Percentiles rank a stretch among this genome's conserved stretches.
Evolutionary conservation across 345 rosid species (phyloP).

Genomic region (Passiflora organensis): DNA sequence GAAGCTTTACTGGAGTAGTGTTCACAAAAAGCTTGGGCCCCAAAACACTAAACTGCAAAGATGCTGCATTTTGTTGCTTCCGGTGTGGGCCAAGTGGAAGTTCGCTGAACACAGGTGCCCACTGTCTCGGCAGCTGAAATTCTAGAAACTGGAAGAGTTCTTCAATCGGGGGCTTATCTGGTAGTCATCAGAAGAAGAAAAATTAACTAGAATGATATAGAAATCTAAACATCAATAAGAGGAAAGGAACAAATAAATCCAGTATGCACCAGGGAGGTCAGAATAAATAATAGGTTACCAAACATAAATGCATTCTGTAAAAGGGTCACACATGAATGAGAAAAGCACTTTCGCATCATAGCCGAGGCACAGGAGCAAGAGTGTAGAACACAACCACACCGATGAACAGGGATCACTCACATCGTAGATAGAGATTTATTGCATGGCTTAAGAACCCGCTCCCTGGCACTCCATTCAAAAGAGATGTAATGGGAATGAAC

Average conservation of each 20-base stretch:
- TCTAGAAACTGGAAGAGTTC: constrained; percentile 95
- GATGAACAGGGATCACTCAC: constrained; percentile 43
- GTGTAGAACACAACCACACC: constrained; percentile 1
- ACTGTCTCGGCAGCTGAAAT: constrained; percentile 89
- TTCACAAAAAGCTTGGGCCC: constrained; percentile 92
- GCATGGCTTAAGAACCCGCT: constrained; percentile 95
- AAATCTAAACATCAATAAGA: background rate
- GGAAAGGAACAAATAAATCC: background rate
- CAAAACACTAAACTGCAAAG: constrained; percentile 80
- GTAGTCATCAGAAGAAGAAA: constrained; percentile 14
- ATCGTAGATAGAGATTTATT: constrained; percentile 86
- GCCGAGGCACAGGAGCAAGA: too few species aligned
- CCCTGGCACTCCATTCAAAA: constrained; percentile 90
- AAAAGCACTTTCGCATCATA: too few species aligned
- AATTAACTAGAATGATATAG: background rate
- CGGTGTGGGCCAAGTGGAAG: constrained; percentile 95
- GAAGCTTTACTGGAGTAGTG: constrained; percentile 55
- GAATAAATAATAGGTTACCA: too few species aligned
- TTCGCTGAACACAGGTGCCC: constrained; percentile 98
- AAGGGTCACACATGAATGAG: background rate
- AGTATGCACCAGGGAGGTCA: too few species aligned
- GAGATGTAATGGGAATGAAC: constrained; percentile 83
- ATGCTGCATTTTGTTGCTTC: constrained; percentile 59
- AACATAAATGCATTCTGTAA: too few species aligned
- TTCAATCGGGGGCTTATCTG: constrained; percentile 89